Evolutionary conservation across 768 basidiomycete species (phyloP).

Genomic region (Lentinus brumalis): DNA sequence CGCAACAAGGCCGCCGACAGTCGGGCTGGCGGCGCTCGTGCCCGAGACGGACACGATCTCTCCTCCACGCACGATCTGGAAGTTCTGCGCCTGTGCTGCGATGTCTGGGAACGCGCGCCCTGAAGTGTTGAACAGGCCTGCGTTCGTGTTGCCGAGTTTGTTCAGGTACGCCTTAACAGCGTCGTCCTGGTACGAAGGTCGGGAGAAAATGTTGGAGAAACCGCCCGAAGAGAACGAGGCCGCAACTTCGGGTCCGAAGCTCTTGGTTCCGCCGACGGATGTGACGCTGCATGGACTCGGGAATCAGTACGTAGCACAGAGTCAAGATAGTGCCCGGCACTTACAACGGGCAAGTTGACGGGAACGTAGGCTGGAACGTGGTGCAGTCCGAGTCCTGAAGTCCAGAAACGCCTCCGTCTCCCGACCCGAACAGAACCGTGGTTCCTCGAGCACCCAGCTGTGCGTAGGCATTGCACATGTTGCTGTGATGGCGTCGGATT

Average conservation of each 20-base stretch:
- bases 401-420: slow-evolving; percentile 39
- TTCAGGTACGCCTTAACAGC: slow-evolving; percentile 40
- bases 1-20: slow-evolving; percentile 34
- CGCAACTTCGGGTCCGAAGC: slow-evolving; percentile 30
- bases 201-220: slow-evolving; percentile 36
- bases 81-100: slow-evolving; percentile 38
- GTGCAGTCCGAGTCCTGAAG: slow-evolving; percentile 27
- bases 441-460: slow-evolving; percentile 38
- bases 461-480: slow-evolving; percentile 36
- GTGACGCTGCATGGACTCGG: slow-evolving; percentile 28
- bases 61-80: slow-evolving; percentile 27
- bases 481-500: slow-evolving; percentile 13
- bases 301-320: neutral
- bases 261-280: slow-evolving; percentile 36
- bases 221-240: slow-evolving; percentile 38
- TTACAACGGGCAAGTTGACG: slow-evolving; percentile 36
- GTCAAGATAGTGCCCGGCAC: neutral
- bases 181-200: slow-evolving; percentile 38
- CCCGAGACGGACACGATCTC: slow-evolving; percentile 29
- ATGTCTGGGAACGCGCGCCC: slow-evolving; percentile 53
- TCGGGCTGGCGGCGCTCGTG: slow-evolving; percentile 36
- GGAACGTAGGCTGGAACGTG: slow-evolving; percentile 38
- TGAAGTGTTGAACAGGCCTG: slow-evolving; percentile 32
- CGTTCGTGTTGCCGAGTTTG: slow-evolving; percentile 29
- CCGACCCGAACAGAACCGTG: slow-evolving; percentile 38